These are phyloP conservation scores for Pichia insulana DNA, from an alignment of 805 yeast species.

Conservation along the genomic window DNA sequence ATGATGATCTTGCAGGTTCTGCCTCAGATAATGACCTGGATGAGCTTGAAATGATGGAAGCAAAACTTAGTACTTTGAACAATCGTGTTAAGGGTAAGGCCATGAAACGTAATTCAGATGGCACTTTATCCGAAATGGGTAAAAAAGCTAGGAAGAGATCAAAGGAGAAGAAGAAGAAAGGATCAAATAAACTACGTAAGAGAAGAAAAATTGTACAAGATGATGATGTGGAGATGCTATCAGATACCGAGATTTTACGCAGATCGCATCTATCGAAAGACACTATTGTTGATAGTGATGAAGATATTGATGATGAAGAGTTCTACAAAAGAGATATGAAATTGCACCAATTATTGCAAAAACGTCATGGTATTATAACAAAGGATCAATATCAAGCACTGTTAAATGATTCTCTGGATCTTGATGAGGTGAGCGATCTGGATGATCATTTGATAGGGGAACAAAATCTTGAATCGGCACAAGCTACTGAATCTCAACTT, in stretches of 20 bases:
- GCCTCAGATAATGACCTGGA: constrained; percentile 31
- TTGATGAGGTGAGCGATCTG: constrained; percentile 7
- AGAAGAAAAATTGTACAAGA: constrained; percentile 21
- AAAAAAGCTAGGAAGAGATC: neutral
- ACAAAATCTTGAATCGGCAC: neutral
- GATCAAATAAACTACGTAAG: constrained; percentile 5
- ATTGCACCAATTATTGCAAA: constrained; percentile 30
- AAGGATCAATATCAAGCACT: constrained; percentile 21
- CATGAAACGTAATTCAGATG: constrained; percentile 13
- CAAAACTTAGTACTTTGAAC: constrained; percentile 16
- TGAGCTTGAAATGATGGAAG: constrained; percentile 33
- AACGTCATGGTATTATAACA: constrained; percentile 21
- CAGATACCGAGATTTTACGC: constrained; percentile 11
- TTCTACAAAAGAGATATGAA: constrained; percentile 51
- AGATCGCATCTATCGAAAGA: constrained; percentile 38
- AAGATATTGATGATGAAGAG: constrained; percentile 44
- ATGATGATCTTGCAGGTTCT: constrained; percentile 28
- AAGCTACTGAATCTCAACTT: constrained; percentile 1
- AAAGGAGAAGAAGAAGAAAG: constrained; percentile 7
- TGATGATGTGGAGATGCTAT: constrained; percentile 16
- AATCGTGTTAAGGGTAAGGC: constrained; percentile 21
- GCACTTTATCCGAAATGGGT: constrained; percentile 11
- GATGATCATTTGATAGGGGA: constrained; percentile 9
- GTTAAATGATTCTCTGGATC: constrained; percentile 5
- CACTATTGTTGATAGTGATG: constrained; percentile 53